Conservation (phyloP, 169 alveolate species). For the Eimeria maxima region DNA sequence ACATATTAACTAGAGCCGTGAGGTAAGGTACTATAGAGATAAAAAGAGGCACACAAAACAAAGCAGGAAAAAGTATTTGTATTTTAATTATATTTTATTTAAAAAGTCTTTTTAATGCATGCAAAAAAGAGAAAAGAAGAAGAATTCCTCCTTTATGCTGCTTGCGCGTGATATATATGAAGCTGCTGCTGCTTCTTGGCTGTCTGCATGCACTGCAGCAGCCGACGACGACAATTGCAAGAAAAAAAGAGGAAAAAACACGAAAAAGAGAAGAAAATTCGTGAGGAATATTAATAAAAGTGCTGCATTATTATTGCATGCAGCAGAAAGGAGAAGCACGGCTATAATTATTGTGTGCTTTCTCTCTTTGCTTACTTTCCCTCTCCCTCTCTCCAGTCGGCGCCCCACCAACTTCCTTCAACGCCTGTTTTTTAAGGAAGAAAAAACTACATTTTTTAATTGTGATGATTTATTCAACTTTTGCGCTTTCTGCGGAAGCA, state of each 20-base stretch:
- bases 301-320: neutral
- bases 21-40: too few species aligned
- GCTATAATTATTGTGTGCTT: too few species aligned
- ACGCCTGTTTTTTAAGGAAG: neutral
- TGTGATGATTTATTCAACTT: neutral
- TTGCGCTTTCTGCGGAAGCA: neutral
- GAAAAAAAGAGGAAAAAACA: neutral
- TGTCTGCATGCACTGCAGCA: neutral
- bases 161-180: too few species aligned
- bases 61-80: too few species aligned
- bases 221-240: neutral
- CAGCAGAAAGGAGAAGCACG: neutral
- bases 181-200: neutral
- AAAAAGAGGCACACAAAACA: too few species aligned
- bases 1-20: too few species aligned
- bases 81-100: too few species aligned
- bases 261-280: neutral
- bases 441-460: neutral
- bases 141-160: too few species aligned
- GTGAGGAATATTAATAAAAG: neutral
- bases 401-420: neutral
- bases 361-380: neutral
- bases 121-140: neutral
- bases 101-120: too few species aligned
- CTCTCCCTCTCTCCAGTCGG: neutral